Base-by-base conservation (phyloP, 1,284 basidiomycete genomes). In the Malassezia restricta region DNA sequence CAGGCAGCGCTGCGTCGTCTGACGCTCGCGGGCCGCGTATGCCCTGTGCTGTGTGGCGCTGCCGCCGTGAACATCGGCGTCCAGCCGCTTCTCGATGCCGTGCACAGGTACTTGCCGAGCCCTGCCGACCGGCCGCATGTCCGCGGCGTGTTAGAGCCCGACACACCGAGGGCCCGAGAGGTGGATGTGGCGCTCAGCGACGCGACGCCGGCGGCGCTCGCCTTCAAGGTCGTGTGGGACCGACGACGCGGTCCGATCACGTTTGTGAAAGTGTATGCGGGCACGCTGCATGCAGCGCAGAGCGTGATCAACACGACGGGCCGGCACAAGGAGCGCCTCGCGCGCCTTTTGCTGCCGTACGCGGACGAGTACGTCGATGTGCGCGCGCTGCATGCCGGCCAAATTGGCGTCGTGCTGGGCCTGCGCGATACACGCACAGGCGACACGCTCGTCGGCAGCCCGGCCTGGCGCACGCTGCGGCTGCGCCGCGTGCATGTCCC, bases 201-300 rank as follows among this genome's bases (percentile, higher is more conserved):
- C 29, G 30, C 35, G 7, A 40, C 39, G 14, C 29, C 48, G 14
- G 40, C 53, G 4, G 53, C 48, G 24, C 76, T 91, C 20, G 87
- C 86, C 0, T 91, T 88, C 85, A 91, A 91, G 70, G 87, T 91
- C 15, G 79, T 78, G 24, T 89, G 85, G 84, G 86, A 90, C 70
- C 83, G 82, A 58, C 80, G 80, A 55, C 80, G 79, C 59, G 87
- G 87, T 12, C 90, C 87, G 81, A 86, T 89, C 82, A 90, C 87
- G 0, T 91, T 88, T 67, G 83, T 91, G 32, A 79, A 87, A 24
- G 80, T 91, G 20, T 91, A 91, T 69, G 87, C 87, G 49, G 87
- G 87, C 83, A 64, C 56, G 8, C 49, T 60, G 12, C 62, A 51
- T 0, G 61, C 87, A 82, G 84, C 28, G 32, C 83, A 83, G 49